Evolutionary conservation across 441 rosid species (phyloP), one percentile per base, ranked within the genome.

Genomic region (Brassica balearica): DNA sequence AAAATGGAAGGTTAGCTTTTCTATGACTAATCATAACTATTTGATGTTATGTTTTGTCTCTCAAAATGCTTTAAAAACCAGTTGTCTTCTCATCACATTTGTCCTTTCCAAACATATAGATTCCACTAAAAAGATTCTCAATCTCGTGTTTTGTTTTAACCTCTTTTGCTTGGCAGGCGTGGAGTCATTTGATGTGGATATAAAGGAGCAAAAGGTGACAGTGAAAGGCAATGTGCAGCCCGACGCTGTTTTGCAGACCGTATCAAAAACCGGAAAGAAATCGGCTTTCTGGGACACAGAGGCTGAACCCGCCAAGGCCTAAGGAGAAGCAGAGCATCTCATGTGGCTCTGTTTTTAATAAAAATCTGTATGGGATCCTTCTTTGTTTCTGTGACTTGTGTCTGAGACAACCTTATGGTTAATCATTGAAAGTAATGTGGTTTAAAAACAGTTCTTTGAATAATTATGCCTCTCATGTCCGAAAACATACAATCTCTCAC

Each of bases 201-300:
- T 93, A 87, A 78, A 95, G 85, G 93, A 93, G 88, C 99, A 95
- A 75, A 95, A 91, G 69, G 99, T 95, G 81, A 95, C 93, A 0
- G 99, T 95, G 77, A 91, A 85, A 86, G 98, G 99, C 60, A 91
- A 87, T 8, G 95, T 93, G 68, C 89, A 86, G 84, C 98, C 95
- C 0, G 94, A 92, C 19, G 92, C 95, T 0, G 98, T 93, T 69
- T 76, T 93, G 43, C 92, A 92, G 86, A 90, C 92, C 0, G 96
- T 95, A 7, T 85, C 98, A 0, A 95, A 95, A 87, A 90, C 96
- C 0, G 97, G 99, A 46, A 95, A 95, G 94, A 90, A 86, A 82
- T 87, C 98, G 2, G 46, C 87, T 55, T 95, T 93, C 80, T 95
- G 98, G 98, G 95, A 86, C 15, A 83, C 77, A 0, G 89, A 82